A percentile compares a stretch with the other conserved stretches of the same genome.
Evolutionary conservation across 176 grass and related monocot genomes (phyloP).

Genomic region (Aegilops tauschii): DNA sequence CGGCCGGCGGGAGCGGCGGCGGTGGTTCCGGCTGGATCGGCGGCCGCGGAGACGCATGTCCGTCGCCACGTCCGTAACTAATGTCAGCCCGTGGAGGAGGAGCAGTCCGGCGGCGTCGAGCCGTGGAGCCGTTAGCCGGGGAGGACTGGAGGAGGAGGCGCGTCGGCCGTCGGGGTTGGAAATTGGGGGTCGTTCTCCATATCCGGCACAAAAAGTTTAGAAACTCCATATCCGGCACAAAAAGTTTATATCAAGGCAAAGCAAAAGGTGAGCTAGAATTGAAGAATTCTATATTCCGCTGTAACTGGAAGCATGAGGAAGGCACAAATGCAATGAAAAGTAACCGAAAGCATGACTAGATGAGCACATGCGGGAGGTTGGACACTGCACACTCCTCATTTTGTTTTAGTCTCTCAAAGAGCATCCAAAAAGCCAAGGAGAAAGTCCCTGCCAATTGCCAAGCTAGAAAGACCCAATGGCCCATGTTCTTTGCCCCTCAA

Average conservation of each 20-base stretch:
- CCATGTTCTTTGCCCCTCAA: slow-evolving; percentile 25
- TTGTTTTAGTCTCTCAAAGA: slow-evolving; percentile 43
- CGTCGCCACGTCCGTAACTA: no score
- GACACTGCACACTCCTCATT: slow-evolving; percentile 9
- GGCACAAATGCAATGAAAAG: neutral
- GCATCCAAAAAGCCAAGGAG: slow-evolving; percentile 40
- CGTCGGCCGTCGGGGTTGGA: no score
- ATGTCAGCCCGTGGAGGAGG: no score
- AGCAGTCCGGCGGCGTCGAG: no score
- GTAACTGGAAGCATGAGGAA: neutral
- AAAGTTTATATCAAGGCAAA: neutral
- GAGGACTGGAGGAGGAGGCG: no score
- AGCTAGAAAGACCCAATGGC: slow-evolving; percentile 38
- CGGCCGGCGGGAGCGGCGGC: no score
- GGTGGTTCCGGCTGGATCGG: no score
- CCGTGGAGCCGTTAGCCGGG: no score
- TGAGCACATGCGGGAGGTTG: neutral
- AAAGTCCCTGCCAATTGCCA: slow-evolving; percentile 14
- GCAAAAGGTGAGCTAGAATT: slow-evolving; percentile 16
- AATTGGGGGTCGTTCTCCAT: no score
- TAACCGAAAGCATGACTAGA: slow-evolving; percentile 13
- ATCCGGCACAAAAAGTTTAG: no score
- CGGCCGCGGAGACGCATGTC: no score
- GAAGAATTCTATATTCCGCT: neutral
- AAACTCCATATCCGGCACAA: no score